phyloP scores from a whole-genome alignment of 1,139 yeast genomes.

The Pichia cactophila region DNA sequence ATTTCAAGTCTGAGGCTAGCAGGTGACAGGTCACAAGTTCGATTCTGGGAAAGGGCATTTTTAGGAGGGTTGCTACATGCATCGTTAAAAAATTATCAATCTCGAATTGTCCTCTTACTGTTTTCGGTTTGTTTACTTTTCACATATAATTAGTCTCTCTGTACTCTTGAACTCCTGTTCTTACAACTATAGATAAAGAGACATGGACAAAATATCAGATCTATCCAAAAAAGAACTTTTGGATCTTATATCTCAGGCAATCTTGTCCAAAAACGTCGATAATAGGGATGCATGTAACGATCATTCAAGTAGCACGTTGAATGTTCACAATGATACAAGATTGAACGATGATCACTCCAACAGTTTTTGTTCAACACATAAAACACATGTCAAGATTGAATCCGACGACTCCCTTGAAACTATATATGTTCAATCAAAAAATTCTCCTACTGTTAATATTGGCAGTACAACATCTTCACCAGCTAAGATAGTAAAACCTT shows the following conservation, averaged over 20 bases:
- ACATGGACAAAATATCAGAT: background rate
- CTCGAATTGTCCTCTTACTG: background rate
- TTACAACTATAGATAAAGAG: background rate
- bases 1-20: too few species aligned
- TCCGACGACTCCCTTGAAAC: background rate
- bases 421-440: background rate
- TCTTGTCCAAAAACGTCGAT: slow-evolving; percentile 1
- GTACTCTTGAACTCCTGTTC: background rate
- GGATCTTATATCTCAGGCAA: slow-evolving; percentile 5
- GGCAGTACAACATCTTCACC: background rate
- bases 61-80: background rate
- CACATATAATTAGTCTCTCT: background rate
- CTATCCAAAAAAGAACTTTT: slow-evolving; percentile 8
- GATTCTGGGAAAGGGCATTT: background rate
- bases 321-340: background rate
- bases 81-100: too few species aligned
- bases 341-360: background rate
- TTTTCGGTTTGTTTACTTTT: background rate
- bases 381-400: background rate
- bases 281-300: background rate
- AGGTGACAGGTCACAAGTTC: background rate
- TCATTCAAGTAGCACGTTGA: background rate
- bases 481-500: background rate
- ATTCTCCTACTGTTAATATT: background rate
- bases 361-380: background rate